A percentile compares a stretch with the other conserved stretches of the same genome.
Conservation (phyloP, 169 alveolate genomes). For the Plasmodium blacklocki region DNA sequence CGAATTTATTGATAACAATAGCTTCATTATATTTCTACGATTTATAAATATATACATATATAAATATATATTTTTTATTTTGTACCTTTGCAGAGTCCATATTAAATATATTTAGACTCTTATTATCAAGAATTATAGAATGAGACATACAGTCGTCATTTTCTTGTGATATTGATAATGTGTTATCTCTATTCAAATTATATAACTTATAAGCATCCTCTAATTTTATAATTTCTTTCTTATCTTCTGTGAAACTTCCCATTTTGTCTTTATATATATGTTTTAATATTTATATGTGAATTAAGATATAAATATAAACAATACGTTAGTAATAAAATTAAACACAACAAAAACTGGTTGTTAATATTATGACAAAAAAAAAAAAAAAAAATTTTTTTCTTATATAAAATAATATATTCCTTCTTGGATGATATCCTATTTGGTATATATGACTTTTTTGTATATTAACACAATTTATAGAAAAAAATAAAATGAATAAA, state of each 20-base stretch:
- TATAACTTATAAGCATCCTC: constrained; percentile 22
- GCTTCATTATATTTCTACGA: neutral
- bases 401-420: too few species aligned
- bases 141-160: constrained; percentile 50
- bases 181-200: constrained; percentile 47
- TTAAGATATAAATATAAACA: too few species aligned
- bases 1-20: too few species aligned
- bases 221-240: constrained; percentile 23
- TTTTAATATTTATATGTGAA: too few species aligned
- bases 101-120: constrained; percentile 49
- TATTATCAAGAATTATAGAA: constrained; percentile 32
- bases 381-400: too few species aligned
- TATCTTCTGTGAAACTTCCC: constrained; percentile 7
- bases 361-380: too few species aligned
- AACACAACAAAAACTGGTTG: too few species aligned
- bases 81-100: constrained; percentile 51
- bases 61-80: neutral
- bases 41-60: neutral
- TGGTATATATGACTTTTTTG: too few species aligned
- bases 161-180: constrained; percentile 42
- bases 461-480: too few species aligned
- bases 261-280: constrained; percentile 1
- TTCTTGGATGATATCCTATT: too few species aligned
- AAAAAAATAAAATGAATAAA: too few species aligned
- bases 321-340: too few species aligned